Base-by-base conservation (phyloP, 495 filamentous ascomycete genomes). In the Penicillium pancosmium region DNA sequence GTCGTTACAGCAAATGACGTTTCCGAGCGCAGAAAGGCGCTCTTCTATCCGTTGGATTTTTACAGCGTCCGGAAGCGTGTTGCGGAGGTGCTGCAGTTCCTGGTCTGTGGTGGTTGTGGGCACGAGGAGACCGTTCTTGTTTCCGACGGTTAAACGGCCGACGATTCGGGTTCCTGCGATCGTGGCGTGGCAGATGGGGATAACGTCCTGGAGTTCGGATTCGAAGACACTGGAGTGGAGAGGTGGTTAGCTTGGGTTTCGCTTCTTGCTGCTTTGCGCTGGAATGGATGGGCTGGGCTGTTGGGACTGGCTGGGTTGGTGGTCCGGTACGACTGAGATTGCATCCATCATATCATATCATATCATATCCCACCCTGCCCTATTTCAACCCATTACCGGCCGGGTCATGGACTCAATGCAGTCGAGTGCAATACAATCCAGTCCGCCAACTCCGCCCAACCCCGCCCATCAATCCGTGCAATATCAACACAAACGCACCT, bases 31-130 rank as follows among this genome's bases (percentile, higher is more conserved):
- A 4, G 93, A 97, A 43, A 98, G 82, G 19, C 94, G 88, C 80
- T 98, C 94, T 78, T 98, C 94, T 79, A 98, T 96, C 52, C 94
- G 88, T 76, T 91, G 85, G 69, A 98, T 96, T 72, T 91, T 91
- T 63, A 98, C 90, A 52, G 78, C 73, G 66, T 97, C 95, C 2
- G 94, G 94, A 54, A 98, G 82, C 23, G 86, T 88, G 77, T 98
- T 98, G 63, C 94, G 90, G 57, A 98, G 82, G 73, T 98, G 95
- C 74, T 96, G 92, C 52, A 98, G 82, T 79, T 98, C 94, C 81
- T 98, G 95, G 77, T 98, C 94, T 64, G 93, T 97, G 54, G 94
- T 97, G 35, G 87, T 88, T 12, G 94, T 98, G 23, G 94, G 94
- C 52, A 98, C 92, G 61, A 98, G 87, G 44, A 98, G 89, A 65